Conservation (phyloP, 306 rosid genomes). For the Cucurbita argyrosperma region DNA sequence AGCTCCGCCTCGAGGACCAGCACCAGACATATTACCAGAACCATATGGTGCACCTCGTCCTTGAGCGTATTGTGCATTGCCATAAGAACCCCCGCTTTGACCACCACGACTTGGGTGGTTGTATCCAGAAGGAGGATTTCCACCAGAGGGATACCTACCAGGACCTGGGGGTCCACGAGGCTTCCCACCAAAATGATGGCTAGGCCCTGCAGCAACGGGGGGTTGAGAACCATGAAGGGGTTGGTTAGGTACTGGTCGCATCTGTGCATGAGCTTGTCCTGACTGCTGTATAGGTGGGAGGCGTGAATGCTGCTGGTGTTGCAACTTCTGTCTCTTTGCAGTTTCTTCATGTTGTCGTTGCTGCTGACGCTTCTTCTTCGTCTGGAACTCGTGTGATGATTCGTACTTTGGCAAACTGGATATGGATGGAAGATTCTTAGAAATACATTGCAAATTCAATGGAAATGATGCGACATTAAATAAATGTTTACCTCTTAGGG, state of each 20-base stretch:
- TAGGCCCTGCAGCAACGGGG: constrained; percentile 24
- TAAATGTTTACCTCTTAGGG: constrained; percentile 25
- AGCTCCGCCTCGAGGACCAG: constrained; percentile 31
- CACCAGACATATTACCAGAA: constrained; percentile 24
- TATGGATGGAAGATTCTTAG: background rate
- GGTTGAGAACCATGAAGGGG: constrained; percentile 29
- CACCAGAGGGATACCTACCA: constrained; percentile 23
- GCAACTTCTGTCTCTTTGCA: constrained; percentile 39
- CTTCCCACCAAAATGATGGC: constrained; percentile 34
- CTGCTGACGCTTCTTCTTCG: constrained; percentile 38
- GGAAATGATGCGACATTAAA: background rate
- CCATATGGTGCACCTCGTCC: constrained; percentile 40
- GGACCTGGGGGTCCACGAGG: constrained; percentile 41
- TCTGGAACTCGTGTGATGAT: constrained; percentile 40
- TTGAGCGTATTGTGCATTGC: constrained; percentile 30
- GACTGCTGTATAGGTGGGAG: constrained; percentile 41
- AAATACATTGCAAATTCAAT: background rate
- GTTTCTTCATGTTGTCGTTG: constrained; percentile 36
- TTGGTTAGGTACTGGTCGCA: constrained; percentile 34
- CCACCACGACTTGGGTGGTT: constrained; percentile 28
- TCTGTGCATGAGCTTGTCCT: constrained; percentile 35
- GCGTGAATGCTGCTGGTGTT: constrained; percentile 33
- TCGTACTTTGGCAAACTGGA: constrained; percentile 35
- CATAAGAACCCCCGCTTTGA: constrained; percentile 28
- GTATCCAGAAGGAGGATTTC: constrained; percentile 30